phyloP scores from a whole-genome alignment of 495 filamentous ascomycete genomes.

The Xylaria flabelliformis region DNA sequence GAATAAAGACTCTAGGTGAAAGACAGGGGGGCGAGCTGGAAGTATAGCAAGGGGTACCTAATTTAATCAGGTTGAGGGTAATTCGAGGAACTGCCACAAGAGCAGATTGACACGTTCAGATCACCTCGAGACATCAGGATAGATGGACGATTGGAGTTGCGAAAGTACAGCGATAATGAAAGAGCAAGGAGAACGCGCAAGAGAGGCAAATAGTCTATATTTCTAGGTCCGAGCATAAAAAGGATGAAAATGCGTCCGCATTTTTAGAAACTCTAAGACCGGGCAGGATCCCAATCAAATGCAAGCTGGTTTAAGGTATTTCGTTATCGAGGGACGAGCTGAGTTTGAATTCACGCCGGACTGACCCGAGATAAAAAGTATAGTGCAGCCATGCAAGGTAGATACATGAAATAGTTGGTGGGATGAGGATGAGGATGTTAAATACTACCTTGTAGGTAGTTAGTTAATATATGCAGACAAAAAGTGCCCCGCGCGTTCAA shows the following conservation, averaged over 20 bases:
- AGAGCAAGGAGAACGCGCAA: neutral
- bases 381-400: neutral
- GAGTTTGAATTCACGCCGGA: neutral
- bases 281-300: neutral
- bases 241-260: neutral
- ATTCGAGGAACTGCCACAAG: neutral
- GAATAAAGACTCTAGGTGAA: neutral
- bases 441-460: neutral
- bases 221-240: neutral
- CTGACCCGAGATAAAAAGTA: neutral
- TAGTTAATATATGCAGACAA: neutral
- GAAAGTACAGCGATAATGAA: neutral
- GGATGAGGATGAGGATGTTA: neutral
- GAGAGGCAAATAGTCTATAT: neutral
- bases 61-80: neutral
- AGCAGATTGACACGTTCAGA: neutral
- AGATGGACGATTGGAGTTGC: neutral
- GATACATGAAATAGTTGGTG: neutral
- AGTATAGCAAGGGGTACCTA: neutral
- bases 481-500: neutral
- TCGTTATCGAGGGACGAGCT: slow-evolving; percentile 2
- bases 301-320: neutral
- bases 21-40: neutral
- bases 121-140: neutral
- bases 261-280: neutral